phyloP scores from a whole-genome alignment of 1,284 basidiomycete species.

The Rhodotorula glutinis region DNA sequence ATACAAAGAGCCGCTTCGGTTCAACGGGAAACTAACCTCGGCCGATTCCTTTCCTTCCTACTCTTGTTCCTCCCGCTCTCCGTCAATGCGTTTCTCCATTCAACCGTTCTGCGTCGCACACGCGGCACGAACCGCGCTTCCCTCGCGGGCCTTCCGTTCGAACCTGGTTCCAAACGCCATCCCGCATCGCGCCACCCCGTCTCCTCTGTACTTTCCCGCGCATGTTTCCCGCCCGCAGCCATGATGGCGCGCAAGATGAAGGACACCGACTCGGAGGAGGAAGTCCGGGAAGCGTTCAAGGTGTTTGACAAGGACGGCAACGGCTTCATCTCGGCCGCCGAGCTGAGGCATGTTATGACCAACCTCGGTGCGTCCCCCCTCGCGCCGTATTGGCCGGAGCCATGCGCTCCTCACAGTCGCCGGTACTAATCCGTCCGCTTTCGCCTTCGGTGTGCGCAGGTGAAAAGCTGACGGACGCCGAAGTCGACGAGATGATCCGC shows the following conservation, averaged over 20 bases:
- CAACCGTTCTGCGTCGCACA: too few species aligned
- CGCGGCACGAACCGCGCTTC: too few species aligned
- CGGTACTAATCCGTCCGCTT: too few species aligned
- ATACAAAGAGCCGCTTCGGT: too few species aligned
- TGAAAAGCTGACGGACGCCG: constrained; percentile 86
- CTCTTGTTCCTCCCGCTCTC: background rate
- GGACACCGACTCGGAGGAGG: constrained; percentile 76
- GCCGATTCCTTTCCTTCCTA: background rate
- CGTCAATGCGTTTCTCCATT: background rate
- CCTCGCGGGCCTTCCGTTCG: too few species aligned
- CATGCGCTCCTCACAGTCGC: too few species aligned
- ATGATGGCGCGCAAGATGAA: constrained; percentile 98
- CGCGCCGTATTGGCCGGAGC: background rate
- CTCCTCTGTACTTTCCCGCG: background rate
- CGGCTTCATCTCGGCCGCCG: constrained; percentile 57
- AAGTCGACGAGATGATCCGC: constrained; percentile 98
- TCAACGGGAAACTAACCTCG: too few species aligned
- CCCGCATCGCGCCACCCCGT: too few species aligned
- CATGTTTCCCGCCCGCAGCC: constrained; percentile 53
- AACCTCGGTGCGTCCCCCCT: constrained; percentile 63
- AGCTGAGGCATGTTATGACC: constrained; percentile 86
- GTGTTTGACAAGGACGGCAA: constrained; percentile 66
- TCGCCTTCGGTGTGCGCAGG: constrained; percentile 29
- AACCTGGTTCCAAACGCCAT: too few species aligned
- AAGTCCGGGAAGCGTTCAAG: constrained; percentile 66